Evolutionary conservation across 1,284 basidiomycete species (phyloP).

Genomic region (Lentinula novae-zelandiae): DNA sequence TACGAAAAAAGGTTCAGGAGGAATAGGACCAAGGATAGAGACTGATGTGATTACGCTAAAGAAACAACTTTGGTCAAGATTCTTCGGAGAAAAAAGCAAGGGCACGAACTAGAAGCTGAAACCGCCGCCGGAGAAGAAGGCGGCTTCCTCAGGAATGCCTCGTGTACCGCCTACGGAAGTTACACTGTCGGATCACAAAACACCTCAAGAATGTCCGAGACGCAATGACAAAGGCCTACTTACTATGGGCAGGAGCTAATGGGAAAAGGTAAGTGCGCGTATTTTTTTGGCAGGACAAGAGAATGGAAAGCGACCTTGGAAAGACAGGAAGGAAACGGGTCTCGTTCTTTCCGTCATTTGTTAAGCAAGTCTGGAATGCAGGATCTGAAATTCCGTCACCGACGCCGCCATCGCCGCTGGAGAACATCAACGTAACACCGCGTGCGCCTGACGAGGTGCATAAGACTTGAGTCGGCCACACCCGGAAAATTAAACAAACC

Average conservation of each 20-base stretch:
- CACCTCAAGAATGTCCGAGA: not conserved
- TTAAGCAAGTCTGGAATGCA: slow-evolving; percentile 47
- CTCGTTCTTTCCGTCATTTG: slow-evolving; percentile 54
- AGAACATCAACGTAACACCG: slow-evolving; percentile 58
- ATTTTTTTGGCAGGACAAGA: slow-evolving; percentile 25
- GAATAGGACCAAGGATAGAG: slow-evolving; percentile 14
- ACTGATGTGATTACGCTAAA: not conserved
- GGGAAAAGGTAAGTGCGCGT: not conserved
- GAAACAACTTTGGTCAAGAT: not conserved
- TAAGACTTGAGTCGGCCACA: not conserved
- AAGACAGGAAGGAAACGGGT: slow-evolving; percentile 59
- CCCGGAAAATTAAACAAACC: slow-evolving; percentile 29
- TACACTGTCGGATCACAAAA: slow-evolving; percentile 23
- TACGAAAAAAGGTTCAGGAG: slow-evolving; percentile 19
- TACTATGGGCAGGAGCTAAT: slow-evolving; percentile 36
- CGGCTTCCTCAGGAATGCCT: slow-evolving; percentile 42
- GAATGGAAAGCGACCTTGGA: slow-evolving; percentile 35
- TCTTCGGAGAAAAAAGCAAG: not conserved
- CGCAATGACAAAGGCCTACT: not conserved
- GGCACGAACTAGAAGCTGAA: slow-evolving; percentile 53
- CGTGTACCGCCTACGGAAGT: slow-evolving; percentile 49
- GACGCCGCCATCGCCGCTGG: slow-evolving; percentile 67
- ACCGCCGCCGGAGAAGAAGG: slow-evolving; percentile 58
- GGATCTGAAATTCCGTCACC: slow-evolving; percentile 54
- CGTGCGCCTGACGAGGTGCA: slow-evolving; percentile 38